Percentiles rank a stretch among this genome's conserved stretches.
These are phyloP conservation scores for Tylopilus cervinicoccineus DNA, from an alignment of 768 basidiomycete species.

Conservation along the genomic window DNA sequence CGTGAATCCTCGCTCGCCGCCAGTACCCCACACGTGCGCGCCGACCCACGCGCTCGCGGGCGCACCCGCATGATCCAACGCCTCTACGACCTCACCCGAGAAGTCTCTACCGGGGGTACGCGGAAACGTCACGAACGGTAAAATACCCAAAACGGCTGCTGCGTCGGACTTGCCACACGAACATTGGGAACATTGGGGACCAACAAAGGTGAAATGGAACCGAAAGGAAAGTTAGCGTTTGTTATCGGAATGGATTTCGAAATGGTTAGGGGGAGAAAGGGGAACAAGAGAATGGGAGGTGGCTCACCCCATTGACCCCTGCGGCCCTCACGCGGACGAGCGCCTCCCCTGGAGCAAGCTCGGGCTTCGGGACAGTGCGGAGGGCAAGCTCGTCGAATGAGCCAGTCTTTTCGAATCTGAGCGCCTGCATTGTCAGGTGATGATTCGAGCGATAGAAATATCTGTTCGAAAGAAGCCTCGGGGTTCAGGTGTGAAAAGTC, in stretches of 20 bases:
- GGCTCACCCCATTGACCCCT: conserved; percentile 32
- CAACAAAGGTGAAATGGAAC: background rate
- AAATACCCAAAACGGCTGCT: conserved; percentile 23
- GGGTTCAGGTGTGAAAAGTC: background rate
- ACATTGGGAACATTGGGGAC: background rate
- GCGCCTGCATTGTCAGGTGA: conserved; percentile 27
- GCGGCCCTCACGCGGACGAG: conserved; percentile 31
- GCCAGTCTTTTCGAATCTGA: conserved; percentile 30
- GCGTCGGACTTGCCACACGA: conserved; percentile 25
- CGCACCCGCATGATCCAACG: conserved; percentile 22
- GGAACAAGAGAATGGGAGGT: background rate
- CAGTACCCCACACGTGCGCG: conserved; percentile 33
- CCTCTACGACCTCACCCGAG: conserved; percentile 33
- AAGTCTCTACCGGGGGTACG: conserved; percentile 32
- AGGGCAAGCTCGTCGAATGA: conserved; percentile 27
- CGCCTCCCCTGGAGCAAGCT: conserved; percentile 30
- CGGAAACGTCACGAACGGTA: conserved; percentile 32
- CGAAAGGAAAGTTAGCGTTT: background rate
- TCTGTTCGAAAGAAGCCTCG: background rate
- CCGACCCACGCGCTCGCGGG: conserved; percentile 22
- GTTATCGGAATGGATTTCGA: background rate
- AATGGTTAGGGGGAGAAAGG: background rate
- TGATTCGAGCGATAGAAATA: background rate
- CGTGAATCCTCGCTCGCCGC: conserved; percentile 29
- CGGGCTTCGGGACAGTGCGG: conserved; percentile 23